A percentile compares a stretch with the other conserved stretches of the same genome.
Conservation (phyloP, 106 monocot genomes). For the Phalaenopsis aphrodite region DNA sequence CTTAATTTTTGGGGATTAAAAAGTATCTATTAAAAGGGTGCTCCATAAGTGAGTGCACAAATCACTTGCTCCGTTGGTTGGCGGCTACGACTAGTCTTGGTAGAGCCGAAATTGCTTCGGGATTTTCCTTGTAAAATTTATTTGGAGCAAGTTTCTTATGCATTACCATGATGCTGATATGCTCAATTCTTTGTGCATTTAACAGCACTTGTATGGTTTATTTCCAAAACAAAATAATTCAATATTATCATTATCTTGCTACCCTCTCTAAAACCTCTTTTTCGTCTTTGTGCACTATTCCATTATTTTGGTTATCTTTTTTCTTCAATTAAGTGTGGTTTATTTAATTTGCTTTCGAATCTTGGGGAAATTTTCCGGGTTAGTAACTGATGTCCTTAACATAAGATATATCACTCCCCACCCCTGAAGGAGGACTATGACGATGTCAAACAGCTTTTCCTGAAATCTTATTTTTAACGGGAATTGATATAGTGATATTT, state of each 20-base stretch:
- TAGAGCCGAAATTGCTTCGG: not conserved
- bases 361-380: not conserved
- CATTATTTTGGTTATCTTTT: not conserved
- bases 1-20: too few species aligned
- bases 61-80: too few species aligned
- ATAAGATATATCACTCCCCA: too few species aligned
- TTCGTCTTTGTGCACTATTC: not conserved
- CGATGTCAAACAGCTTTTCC: too few species aligned
- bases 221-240: not conserved
- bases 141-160: not conserved
- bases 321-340: not conserved
- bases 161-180: too few species aligned
- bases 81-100: too few species aligned
- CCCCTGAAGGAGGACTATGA: too few species aligned
- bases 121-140: not conserved
- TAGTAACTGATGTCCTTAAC: not conserved
- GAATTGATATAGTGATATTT: not conserved
- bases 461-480: not conserved
- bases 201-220: not conserved
- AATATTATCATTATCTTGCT: not conserved
- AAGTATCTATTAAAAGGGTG: too few species aligned
- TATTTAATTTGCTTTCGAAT: not conserved
- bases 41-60: too few species aligned
- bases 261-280: not conserved
- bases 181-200: not conserved